Evolutionary conservation across 2,329 filamentous ascomycete species (phyloP), one percentile per base, ranked within the genome.

Genomic region (Colletotrichum navitas): DNA sequence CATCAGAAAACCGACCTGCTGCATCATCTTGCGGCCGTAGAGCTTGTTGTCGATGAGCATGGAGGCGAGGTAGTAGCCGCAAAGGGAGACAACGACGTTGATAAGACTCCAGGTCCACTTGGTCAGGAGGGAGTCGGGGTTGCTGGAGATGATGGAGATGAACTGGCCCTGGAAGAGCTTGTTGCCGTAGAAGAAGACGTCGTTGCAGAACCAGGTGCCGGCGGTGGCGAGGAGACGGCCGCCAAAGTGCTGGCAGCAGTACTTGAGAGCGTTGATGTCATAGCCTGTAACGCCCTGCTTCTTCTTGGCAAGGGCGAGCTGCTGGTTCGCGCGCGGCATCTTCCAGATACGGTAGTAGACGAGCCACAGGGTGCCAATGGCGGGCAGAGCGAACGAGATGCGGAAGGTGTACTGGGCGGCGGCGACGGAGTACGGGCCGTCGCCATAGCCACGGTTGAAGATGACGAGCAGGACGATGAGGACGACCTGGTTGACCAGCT

Each of bases 131-230:
- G 93, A 94, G 45, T 85, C 83, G 74, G 90, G 88, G 75, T 88
- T 83, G 64, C 90, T 87, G 66, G 91, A 93, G 76, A 98, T 91
- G 79, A 96, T 92, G 41, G 85, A 85, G 83, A 98, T 97, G 84
- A 98, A 98, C 80, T 95, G 89, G 74, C 89, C 89, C 84, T 97
- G 95, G 89, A 98, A 98, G 65, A 98, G 91, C 88, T 97, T 98
- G 91, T 97, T 98, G 77, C 95, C 95, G 85, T 98, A 98, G 87
- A 98, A 98, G 88, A 98, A 98, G 75, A 98, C 92, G 79, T 98
- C 95, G 82, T 98, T 98, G 85, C 92, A 93, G 83, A 95, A 98
- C 95, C 95, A 98, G 45, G 91, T 89, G 68, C 93, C 93, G 14
- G 95, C 91, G 26, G 95, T 98, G 61, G 95, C 95, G 26, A 97